Percentiles rank a stretch among this genome's conserved stretches.
Conservation (phyloP, 441 rosid genomes). For the Brassica hybrid region DNA sequence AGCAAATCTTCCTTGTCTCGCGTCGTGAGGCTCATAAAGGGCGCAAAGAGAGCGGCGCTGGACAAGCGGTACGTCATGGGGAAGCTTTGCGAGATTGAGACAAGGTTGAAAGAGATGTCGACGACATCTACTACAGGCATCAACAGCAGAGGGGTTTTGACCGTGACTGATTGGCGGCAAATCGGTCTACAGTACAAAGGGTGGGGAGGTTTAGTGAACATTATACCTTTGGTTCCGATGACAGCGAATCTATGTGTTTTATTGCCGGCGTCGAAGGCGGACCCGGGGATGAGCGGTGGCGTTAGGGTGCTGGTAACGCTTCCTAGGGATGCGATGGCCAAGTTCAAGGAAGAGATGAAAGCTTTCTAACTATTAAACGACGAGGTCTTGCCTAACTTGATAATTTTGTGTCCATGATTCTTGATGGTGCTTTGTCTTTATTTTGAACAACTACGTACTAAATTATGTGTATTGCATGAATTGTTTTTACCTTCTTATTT, state of each 20-base stretch:
- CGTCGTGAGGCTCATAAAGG: conserved; percentile 41
- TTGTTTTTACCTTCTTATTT: too few relatives aligned
- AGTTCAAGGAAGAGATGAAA: conserved; percentile 35
- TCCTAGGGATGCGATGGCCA: conserved; percentile 46
- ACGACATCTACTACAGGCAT: too few relatives aligned
- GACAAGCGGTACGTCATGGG: conserved; percentile 22
- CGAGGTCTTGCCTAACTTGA: too few relatives aligned
- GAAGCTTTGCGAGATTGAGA: conserved; percentile 33
- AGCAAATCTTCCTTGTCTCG: conserved; percentile 33
- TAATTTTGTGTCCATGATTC: background rate
- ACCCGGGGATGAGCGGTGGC: conserved; percentile 44
- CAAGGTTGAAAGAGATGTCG: too few relatives aligned
- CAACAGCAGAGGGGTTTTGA: too few relatives aligned
- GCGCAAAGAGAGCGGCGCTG: conserved; percentile 34
- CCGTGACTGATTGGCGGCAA: conserved; percentile 49
- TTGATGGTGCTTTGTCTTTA: background rate
- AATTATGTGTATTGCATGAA: too few relatives aligned
- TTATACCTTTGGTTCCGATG: conserved; percentile 38
- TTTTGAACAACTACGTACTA: background rate
- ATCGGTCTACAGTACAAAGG: conserved; percentile 40
- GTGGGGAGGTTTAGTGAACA: conserved; percentile 48
- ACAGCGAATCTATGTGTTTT: conserved; percentile 13
- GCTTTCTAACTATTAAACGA: background rate
- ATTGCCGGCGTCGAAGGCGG: conserved; percentile 42
- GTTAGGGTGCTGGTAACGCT: conserved; percentile 49